Conservation (phyloP, 2,329 filamentous ascomycete species). For the Penicillium glabrum region DNA sequence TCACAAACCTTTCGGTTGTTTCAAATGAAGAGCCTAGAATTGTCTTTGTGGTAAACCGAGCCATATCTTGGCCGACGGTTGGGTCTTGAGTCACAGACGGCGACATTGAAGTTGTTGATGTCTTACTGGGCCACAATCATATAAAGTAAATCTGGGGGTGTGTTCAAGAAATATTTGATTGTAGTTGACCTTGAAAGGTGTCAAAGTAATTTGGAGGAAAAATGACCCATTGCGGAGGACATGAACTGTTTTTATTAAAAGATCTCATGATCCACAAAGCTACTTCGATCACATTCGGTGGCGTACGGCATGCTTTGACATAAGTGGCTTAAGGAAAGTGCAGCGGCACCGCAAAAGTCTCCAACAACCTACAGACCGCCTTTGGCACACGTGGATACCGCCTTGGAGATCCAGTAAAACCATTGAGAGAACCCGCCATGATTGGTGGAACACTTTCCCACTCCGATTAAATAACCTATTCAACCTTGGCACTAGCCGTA, state of each 20-base stretch:
- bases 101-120: conserved; percentile 1
- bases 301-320: conserved; percentile 4
- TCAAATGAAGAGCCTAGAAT: conserved; percentile 99
- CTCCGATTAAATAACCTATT: background rate
- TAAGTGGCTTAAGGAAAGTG: conserved; percentile 8
- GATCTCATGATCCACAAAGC: conserved; percentile 1
- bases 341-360: background rate
- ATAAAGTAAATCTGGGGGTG: background rate
- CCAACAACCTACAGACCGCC: background rate
- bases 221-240: background rate
- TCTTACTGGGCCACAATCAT: background rate
- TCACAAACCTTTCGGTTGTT: conserved; percentile 84
- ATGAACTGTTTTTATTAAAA: conserved; percentile 1
- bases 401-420: background rate
- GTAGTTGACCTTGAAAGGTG: background rate
- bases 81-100: background rate
- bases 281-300: background rate
- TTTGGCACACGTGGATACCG: background rate
- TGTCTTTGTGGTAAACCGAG: conserved; percentile 96
- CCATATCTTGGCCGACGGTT: conserved; percentile 60
- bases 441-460: background rate
- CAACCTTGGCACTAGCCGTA: background rate
- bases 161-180: background rate
- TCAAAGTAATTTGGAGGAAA: background rate
- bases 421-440: background rate